Evolutionary conservation across 371 early-diverging fungal genomes (phyloP).

Genomic region (Syncephalastrum monosporum): DNA sequence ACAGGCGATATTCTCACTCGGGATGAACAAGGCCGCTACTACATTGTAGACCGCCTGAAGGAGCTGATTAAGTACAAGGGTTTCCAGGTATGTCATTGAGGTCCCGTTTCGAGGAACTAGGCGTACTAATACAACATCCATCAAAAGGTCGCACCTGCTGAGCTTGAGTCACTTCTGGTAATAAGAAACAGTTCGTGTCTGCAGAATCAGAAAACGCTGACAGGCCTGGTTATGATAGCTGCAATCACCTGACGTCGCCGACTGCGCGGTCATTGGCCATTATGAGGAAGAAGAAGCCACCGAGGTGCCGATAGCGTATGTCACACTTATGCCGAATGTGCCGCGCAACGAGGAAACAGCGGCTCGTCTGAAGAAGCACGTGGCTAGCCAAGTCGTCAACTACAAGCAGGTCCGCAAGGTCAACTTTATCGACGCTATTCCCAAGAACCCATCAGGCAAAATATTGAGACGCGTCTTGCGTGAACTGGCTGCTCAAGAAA

Average conservation of each 20-base stretch:
- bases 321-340: conserved; percentile 46
- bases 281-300: conserved; percentile 55
- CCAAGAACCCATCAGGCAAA: conserved; percentile 74
- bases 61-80: conserved; percentile 79
- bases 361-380: conserved; percentile 52
- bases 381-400: conserved; percentile 58
- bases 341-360: conserved; percentile 27
- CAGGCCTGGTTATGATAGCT: conserved; percentile 22
- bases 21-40: conserved; percentile 57
- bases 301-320: conserved; percentile 72
- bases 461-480: conserved; percentile 55
- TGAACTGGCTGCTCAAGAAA: conserved; percentile 3
- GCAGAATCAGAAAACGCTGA: not conserved
- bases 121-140: too few species aligned
- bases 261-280: conserved; percentile 70
- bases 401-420: conserved; percentile 78
- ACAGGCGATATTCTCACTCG: conserved; percentile 83
- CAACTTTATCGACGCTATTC: conserved; percentile 61
- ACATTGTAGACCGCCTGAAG: conserved; percentile 69
- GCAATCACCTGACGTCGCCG: conserved; percentile 66
- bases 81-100: conserved; percentile 43
- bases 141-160: conserved; percentile 53
- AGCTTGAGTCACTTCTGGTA: conserved; percentile 67
- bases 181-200: not conserved
- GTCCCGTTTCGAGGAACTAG: not conserved